These are phyloP conservation scores for Phaseolus coccineus DNA, from an alignment of 331 rosid species.

Conservation along the genomic window DNA sequence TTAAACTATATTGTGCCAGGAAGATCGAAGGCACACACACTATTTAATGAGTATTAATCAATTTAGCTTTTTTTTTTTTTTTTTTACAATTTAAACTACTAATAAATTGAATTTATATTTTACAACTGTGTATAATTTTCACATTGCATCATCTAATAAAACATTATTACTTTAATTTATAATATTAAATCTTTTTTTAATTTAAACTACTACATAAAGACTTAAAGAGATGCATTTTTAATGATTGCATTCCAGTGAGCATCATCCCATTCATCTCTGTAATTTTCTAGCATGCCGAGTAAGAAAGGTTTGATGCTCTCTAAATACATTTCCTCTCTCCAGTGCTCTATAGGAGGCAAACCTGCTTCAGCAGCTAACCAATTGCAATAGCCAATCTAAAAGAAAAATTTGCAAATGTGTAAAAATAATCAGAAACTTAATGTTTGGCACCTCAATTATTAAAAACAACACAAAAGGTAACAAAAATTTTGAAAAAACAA, in stretches of 20 bases:
- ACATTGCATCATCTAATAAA: no score
- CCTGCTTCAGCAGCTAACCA: conserved; percentile 47
- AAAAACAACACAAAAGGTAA: no score
- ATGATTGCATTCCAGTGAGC: conserved; percentile 44
- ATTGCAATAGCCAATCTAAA: background rate
- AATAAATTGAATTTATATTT: no score
- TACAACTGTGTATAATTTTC: no score
- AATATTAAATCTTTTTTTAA: no score
- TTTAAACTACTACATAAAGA: no score
- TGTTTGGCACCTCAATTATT: background rate
- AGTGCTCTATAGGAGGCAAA: conserved; percentile 42
- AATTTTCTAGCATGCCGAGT: background rate
- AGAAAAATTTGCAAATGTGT: background rate
- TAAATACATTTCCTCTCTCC: conserved; percentile 44
- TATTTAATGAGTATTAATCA: no score
- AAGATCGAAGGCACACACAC: no score
- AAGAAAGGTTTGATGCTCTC: conserved; percentile 5
- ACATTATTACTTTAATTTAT: no score
- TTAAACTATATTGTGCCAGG: no score
- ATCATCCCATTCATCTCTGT: conserved; percentile 55
- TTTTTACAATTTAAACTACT: no score
- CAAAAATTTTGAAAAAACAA: background rate
- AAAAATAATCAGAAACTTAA: background rate
- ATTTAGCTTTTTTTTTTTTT: no score
- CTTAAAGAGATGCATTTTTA: background rate